Evolutionary conservation across 257 asterid species (phyloP), one percentile per base, ranked within the genome.

Genomic region (Solanum chiquidenum): DNA sequence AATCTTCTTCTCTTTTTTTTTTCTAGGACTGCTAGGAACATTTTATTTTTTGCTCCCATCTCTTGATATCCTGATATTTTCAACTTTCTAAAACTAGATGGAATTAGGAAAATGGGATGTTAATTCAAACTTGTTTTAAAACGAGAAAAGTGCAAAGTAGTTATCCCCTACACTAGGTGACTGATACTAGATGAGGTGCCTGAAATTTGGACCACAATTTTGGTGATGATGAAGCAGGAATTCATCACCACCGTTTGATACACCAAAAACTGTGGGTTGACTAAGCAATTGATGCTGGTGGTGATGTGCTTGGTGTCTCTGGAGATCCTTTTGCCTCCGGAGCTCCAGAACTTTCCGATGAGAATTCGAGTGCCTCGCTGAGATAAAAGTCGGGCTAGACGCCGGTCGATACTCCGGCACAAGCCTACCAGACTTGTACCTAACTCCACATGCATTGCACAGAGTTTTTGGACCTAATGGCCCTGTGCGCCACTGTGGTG

Each of bases 331-430:
- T 86, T 96, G 99, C 76, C 98, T 84, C 86, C 99, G 98, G 91
- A 97, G 99, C 89, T 96, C 99, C 92, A 97, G 5, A 55, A 97
- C 99, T 86, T 96, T 97, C 91, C 99, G 93, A 94, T 97, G 99
- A 5, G 99, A 97, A 82, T 97, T 97, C 35, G 99, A 97, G 38
- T 97, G 99, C 92, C 90, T 92, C 1, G 96, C 88, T 12, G 98
- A 93, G 1, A 95, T 69, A 20, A 97, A 97, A 0, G 98, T 96
- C 60, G 99, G 99, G 92, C 99, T 97, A 16, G 98, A 88, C 0
- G 99, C 99, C 73, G 99, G 99, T 60, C 99, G 93, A 90, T 97
- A 97, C n/a, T 97, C 99, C 35, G 99, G 98, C 64, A 97, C 99
- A 12, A 97, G 92, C 8, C 99, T 95, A 5, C 99, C 99, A 87